Conservation (phyloP, 371 early-diverging fungal species). For the Apophysomyces trapeziformis region DNA sequence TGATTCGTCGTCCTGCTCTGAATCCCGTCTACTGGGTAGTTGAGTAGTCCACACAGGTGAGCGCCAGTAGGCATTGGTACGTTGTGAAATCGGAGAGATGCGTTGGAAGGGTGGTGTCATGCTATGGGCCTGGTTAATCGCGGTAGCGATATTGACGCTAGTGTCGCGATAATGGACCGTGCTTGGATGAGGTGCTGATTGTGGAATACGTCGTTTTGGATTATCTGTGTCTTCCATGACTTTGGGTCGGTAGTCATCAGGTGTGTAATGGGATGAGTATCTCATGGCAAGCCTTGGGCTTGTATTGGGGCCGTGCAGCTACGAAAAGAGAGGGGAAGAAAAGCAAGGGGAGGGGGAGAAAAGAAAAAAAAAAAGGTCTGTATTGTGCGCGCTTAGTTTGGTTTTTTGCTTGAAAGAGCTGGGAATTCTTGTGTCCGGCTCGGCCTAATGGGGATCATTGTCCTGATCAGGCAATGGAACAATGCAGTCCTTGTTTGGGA, state of each 20-base stretch:
- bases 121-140: slow-evolving; percentile 12
- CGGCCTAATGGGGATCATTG: too few species aligned
- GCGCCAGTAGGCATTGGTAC: background rate
- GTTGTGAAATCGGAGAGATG: background rate
- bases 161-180: slow-evolving; percentile 7
- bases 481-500: too few species aligned
- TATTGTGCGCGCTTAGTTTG: background rate
- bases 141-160: slow-evolving; percentile 15
- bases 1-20: slow-evolving; percentile 9
- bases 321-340: background rate
- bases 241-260: background rate
- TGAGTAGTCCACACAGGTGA: background rate
- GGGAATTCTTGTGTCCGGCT: too few species aligned
- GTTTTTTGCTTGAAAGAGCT: background rate
- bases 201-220: background rate
- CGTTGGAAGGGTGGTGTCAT: slow-evolving; percentile 3
- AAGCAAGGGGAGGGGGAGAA: background rate
- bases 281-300: background rate
- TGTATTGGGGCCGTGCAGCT: background rate
- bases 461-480: too few species aligned
- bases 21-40: background rate
- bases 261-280: background rate
- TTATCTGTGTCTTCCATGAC: background rate
- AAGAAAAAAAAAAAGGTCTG: too few species aligned
- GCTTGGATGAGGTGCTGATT: slow-evolving; percentile 5